Evolutionary conservation across 371 early-diverging fungal species (phyloP).

Genomic region (Haplosporangium sp.): DNA sequence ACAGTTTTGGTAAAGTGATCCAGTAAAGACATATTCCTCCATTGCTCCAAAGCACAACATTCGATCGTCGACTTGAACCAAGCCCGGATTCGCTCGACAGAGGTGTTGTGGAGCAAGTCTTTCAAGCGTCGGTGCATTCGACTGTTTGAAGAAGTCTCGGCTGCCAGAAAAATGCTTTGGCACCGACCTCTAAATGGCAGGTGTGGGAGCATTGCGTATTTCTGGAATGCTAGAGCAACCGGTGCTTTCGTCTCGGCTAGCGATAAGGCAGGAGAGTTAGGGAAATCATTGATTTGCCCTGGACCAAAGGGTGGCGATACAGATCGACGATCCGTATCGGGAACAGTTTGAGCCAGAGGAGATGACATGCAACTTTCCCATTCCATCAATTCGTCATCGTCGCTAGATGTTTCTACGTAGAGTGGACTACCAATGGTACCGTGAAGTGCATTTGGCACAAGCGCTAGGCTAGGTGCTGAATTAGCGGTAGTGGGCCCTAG

Average conservation of each 20-base stretch:
- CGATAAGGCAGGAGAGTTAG: not conserved
- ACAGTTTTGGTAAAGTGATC: conserved; percentile 4
- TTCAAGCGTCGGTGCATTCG: conserved; percentile 19
- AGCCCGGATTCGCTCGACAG: conserved; percentile 27
- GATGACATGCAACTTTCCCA: conserved; percentile 36
- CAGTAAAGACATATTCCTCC: conserved; percentile 22
- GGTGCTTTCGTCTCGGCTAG: not conserved
- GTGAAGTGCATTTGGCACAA: conserved; percentile 1
- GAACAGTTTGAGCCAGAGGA: conserved; percentile 1
- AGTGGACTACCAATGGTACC: not conserved
- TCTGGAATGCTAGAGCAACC: conserved; percentile 16
- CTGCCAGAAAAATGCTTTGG: conserved; percentile 31
- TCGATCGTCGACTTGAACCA: conserved; percentile 40
- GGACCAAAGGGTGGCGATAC: not conserved
- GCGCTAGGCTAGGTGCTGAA: not conserved
- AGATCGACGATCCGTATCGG: not conserved
- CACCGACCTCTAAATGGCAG: conserved; percentile 27
- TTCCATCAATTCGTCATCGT: conserved; percentile 14
- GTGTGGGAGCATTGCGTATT: conserved; percentile 22
- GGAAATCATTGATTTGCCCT: not conserved
- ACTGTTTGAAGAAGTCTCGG: not conserved
- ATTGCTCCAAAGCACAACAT: conserved; percentile 30
- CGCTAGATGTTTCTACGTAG: not conserved
- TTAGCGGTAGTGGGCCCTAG: not conserved
- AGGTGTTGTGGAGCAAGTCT: conserved; percentile 32